Conservation (phyloP, 257 asterid species). For the Solanum sejunctum region DNA sequence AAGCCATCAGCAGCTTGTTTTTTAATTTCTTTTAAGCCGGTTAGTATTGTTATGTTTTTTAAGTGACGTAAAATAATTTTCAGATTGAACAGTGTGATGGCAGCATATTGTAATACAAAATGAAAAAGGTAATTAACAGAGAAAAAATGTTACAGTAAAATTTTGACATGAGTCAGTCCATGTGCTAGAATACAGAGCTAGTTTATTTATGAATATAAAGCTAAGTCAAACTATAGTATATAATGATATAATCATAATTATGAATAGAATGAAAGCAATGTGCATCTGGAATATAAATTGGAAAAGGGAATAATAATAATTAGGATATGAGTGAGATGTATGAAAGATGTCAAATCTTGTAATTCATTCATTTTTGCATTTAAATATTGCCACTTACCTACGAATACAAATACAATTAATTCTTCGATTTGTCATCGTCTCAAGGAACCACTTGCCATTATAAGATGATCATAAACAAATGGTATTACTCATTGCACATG, state of each 20-base stretch:
- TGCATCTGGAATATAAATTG: not conserved
- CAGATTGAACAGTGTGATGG: not conserved
- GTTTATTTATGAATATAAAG: not conserved
- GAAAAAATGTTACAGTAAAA: not conserved
- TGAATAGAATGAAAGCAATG: not conserved
- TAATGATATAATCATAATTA: not conserved
- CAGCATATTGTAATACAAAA: not conserved
- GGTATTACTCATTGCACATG: not conserved
- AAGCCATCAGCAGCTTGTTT: slow-evolving; percentile 1
- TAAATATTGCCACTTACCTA: not conserved
- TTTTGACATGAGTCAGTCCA: not conserved
- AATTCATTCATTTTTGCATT: not conserved
- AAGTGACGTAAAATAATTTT: not conserved
- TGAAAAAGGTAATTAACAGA: not conserved
- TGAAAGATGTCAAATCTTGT: not conserved
- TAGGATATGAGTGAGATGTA: not conserved
- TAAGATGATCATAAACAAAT: not conserved
- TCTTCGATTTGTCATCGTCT: not conserved
- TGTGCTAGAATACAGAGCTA: not conserved
- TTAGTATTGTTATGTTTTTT: no score
- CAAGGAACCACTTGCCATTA: not conserved
- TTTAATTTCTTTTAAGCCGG: no score
- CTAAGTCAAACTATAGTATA: not conserved
- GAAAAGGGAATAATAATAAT: not conserved
- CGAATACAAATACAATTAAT: not conserved